These are phyloP conservation scores for Clarireedia paspali DNA, from an alignment of 2,329 filamentous ascomycete genomes.

Conservation along the genomic window DNA sequence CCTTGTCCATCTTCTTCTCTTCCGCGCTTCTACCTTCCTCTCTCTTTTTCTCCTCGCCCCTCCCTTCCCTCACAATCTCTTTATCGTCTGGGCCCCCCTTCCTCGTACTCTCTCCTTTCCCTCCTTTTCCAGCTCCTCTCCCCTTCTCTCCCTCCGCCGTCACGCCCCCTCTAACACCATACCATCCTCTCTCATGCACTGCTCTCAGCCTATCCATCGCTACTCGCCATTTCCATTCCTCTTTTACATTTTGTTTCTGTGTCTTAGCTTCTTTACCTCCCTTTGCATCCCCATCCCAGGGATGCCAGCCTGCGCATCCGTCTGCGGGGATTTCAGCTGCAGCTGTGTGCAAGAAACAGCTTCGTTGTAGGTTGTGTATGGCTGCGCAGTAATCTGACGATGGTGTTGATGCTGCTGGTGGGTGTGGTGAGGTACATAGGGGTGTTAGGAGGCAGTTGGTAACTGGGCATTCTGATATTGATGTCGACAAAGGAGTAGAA, in stretches of 20 bases:
- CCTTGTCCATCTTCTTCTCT: neutral
- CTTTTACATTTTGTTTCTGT: neutral
- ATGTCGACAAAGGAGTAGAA: neutral
- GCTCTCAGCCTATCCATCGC: neutral
- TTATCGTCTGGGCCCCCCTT: neutral
- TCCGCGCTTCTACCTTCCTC: neutral
- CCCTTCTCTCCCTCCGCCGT: neutral
- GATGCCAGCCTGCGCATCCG: neutral
- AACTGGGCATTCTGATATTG: neutral
- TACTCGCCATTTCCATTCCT: slow-evolving; percentile 2
- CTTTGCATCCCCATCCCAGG: no score
- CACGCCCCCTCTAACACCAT: neutral
- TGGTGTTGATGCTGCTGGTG: no score
- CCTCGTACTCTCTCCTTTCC: neutral
- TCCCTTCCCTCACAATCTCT: neutral
- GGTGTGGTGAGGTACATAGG: neutral
- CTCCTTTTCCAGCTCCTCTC: neutral
- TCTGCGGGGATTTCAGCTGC: neutral
- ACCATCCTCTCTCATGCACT: neutral
- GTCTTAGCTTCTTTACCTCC: neutral
- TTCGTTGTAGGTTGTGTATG: no score
- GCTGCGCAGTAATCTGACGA: no score
- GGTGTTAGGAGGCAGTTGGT: neutral
- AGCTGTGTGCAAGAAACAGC: no score
- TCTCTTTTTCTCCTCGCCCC: neutral